Evolutionary conservation across 495 filamentous ascomycete species (phyloP).

Genomic region (Lepidopterella palustris): DNA sequence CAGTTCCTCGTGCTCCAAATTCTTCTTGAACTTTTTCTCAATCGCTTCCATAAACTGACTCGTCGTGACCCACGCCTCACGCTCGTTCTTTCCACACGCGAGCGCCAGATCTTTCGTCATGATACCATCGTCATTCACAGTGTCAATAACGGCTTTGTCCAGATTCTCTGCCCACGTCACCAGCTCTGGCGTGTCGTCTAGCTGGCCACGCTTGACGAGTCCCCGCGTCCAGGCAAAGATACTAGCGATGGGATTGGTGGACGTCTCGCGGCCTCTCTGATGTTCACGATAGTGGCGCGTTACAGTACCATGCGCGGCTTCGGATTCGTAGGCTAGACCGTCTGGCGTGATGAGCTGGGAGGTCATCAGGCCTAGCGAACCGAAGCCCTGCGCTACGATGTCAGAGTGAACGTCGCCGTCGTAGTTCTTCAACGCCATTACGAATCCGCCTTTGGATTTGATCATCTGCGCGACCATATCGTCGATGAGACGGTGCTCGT

Average conservation of each 20-base stretch:
- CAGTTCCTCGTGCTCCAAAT: no score
- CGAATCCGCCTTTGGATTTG: conserved; percentile 88
- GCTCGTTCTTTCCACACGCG: conserved; percentile 75
- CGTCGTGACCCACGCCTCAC: conserved; percentile 82
- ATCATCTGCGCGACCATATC: conserved; percentile 99
- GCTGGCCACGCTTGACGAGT: conserved; percentile 80
- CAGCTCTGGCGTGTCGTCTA: conserved; percentile 84
- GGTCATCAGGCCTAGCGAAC: conserved; percentile 98
- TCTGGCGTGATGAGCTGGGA: conserved; percentile 92
- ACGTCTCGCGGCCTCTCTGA: conserved; percentile 93
- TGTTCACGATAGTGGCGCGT: conserved; percentile 98
- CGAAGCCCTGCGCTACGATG: conserved; percentile 95
- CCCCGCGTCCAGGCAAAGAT: conserved; percentile 99
- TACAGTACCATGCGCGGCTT: conserved; percentile 97
- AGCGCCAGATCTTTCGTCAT: conserved; percentile 99
- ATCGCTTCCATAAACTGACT: conserved; percentile 82
- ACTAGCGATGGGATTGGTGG: conserved; percentile 96
- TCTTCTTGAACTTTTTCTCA: conserved; percentile 75
- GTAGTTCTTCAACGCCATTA: conserved; percentile 99
- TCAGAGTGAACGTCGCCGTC: conserved; percentile 99
- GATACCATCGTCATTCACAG: conserved; percentile 85
- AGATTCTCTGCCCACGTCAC: conserved; percentile 82
- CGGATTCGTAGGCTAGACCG: conserved; percentile 91
- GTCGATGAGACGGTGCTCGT: conserved; percentile 97
- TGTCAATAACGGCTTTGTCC: conserved; percentile 90